These are phyloP conservation scores for Macrocystidia cucumis DNA, from an alignment of 1,284 basidiomycete genomes.

Conservation along the genomic window DNA sequence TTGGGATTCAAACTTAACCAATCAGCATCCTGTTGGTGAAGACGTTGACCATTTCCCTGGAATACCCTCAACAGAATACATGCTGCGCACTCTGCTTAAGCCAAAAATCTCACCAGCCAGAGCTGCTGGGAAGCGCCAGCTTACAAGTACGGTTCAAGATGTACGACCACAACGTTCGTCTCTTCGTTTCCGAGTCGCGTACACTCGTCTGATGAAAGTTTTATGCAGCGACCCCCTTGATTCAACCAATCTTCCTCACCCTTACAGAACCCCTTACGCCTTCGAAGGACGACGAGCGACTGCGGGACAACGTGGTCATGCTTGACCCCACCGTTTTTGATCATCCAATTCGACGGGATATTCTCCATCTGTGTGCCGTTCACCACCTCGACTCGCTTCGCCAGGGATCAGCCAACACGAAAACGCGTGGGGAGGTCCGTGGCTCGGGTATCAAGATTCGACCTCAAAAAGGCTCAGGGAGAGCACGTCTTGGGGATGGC, in stretches of 20 bases:
- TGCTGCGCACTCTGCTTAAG: too few relatives aligned
- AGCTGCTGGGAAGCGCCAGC: background rate
- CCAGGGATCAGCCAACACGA: constrained; percentile 87
- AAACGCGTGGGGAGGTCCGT: constrained; percentile 84
- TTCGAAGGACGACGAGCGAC: constrained; percentile 24
- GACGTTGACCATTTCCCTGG: too few relatives aligned
- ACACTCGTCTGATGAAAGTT: too few relatives aligned
- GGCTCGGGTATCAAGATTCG: constrained; percentile 87
- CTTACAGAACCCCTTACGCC: constrained; percentile 51
- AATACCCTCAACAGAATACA: too few relatives aligned
- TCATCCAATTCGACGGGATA: constrained; percentile 83
- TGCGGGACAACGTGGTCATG: constrained; percentile 50
- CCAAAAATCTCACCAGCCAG: too few relatives aligned
- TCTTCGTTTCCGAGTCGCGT: too few relatives aligned
- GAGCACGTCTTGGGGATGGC: constrained; percentile 84
- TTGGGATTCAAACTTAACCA: too few relatives aligned
- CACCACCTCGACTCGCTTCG: constrained; percentile 87
- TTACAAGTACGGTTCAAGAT: background rate
- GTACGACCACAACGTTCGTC: background rate
- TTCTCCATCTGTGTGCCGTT: constrained; percentile 89
- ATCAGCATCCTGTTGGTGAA: too few relatives aligned
- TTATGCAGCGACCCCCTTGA: constrained; percentile 33
- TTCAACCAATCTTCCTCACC: constrained; percentile 47
- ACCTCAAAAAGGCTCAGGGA: constrained; percentile 89
- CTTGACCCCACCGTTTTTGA: constrained; percentile 83